phyloP scores from a whole-genome alignment of 1,139 yeast genomes.

The Geotrichum europaeum region DNA sequence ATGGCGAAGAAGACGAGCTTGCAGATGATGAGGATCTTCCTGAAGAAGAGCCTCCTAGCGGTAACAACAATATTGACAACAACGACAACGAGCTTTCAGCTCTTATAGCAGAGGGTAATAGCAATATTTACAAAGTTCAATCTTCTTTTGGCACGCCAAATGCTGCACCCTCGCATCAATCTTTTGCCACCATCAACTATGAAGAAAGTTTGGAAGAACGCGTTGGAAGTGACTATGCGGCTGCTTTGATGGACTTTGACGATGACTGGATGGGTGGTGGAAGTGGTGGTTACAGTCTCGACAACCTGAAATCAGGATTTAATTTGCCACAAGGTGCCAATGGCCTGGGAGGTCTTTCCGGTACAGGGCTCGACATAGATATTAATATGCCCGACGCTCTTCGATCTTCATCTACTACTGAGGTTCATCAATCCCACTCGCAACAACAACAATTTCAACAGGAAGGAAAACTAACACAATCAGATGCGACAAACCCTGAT shows the following conservation, averaged over 20 bases:
- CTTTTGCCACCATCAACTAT: background rate
- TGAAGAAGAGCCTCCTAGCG: conserved; percentile 37
- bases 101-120: conserved; percentile 5
- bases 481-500: background rate
- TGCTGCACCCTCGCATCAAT: background rate
- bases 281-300: background rate
- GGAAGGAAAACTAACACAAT: background rate
- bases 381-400: conserved; percentile 10
- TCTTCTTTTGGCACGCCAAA: background rate
- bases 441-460: background rate
- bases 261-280: conserved; percentile 16
- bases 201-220: conserved; percentile 19
- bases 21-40: conserved; percentile 70
- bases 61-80: conserved; percentile 25
- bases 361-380: conserved; percentile 2
- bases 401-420: conserved; percentile 1
- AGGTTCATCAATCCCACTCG: background rate
- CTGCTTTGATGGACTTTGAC: conserved; percentile 18
- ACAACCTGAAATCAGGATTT: conserved; percentile 3
- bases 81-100: conserved; percentile 26
- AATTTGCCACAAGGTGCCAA: background rate
- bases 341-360: background rate
- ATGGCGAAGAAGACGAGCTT: conserved; percentile 89
- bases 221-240: conserved; percentile 20
- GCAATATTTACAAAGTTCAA: background rate